Base-by-base conservation (phyloP, 768 basidiomycete species). In the Mycena galericulata region DNA sequence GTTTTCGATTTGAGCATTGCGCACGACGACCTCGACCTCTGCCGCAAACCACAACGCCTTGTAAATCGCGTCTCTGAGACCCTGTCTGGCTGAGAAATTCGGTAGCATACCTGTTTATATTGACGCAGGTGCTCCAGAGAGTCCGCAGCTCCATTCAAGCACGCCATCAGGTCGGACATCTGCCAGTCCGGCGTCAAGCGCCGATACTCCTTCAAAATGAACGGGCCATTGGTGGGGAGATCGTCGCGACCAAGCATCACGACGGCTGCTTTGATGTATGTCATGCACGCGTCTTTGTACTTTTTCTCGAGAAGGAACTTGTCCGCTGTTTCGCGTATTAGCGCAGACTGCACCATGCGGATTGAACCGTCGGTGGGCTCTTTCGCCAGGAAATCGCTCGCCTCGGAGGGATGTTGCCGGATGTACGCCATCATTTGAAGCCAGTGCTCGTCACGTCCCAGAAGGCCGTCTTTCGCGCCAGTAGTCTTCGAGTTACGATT, bases 1-100 rank as follows among this genome's bases (percentile, higher is more conserved):
- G 17, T 22, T 38, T 4, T 67, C 61, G 22, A 76, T 74, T 14
- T 74, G 73, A 0, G 73, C 64, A 30, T 77, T 75, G 40, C 69
- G 69, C 29, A 76, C 68, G 8, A 80, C 50, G 4, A 77, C 71
- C 32, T 74, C 59, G 2, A 77, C 72, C 62, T 81, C 79, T 14
- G 77, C 65, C 2, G 75, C 50, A 71, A 77, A 78, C 24, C 73
- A 73, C 22, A 81, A 58, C 1, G 79, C 79, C 79, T 81, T 11
- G 11, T 1, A 12, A 41, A 29, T 51, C n/a, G 22, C n/a, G 49
- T n/a, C 41, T n/a, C 7, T 38, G 30, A 1, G 1, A 0, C 9
- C 4, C 10, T 2, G 0, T 1, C 20, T 5, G 10, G 38, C 7
- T 36, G 34, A 36, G 14, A 6, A 9, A 14, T 14, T 6, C 14